These are phyloP conservation scores for Trypanosoma melophagium DNA, from an alignment of 208 protist genomes.

Conservation along the genomic window DNA sequence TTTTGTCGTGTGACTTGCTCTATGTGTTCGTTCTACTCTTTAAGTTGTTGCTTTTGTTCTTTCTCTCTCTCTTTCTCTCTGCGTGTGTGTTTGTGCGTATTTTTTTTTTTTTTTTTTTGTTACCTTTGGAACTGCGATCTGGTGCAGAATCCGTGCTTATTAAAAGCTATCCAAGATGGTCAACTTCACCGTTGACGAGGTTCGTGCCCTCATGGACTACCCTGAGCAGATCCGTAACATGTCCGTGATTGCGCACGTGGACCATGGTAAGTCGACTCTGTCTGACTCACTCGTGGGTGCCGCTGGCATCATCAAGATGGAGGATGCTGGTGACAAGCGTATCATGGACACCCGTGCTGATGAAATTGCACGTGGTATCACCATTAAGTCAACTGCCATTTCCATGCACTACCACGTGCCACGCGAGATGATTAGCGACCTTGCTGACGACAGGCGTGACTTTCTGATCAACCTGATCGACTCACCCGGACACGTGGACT, in stretches of 20 bases:
- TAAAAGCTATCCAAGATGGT: constrained; percentile 52
- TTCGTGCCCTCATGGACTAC: constrained; percentile 76
- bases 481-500: constrained; percentile 98
- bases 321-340: constrained; percentile 74
- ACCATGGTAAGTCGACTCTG: constrained; percentile 87
- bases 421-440: constrained; percentile 59
- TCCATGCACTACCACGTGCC: constrained; percentile 97
- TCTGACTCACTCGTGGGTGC: constrained; percentile 97
- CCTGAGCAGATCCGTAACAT: constrained; percentile 75
- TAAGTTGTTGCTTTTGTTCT: too few relatives aligned
- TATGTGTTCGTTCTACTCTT: too few relatives aligned
- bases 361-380: constrained; percentile 98
- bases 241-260: constrained; percentile 79
- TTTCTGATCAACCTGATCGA: constrained; percentile 97
- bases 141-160: constrained; percentile 12
- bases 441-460: constrained; percentile 61
- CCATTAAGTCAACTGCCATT: constrained; percentile 99
- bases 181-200: constrained; percentile 80
- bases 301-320: constrained; percentile 95
- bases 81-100: not conserved
- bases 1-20: too few relatives aligned
- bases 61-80: too few relatives aligned
- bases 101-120: too few relatives aligned
- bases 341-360: constrained; percentile 76
- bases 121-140: too few relatives aligned